Base-by-base conservation (phyloP, 345 rosid species). In the Rhizophora apiculata region DNA sequence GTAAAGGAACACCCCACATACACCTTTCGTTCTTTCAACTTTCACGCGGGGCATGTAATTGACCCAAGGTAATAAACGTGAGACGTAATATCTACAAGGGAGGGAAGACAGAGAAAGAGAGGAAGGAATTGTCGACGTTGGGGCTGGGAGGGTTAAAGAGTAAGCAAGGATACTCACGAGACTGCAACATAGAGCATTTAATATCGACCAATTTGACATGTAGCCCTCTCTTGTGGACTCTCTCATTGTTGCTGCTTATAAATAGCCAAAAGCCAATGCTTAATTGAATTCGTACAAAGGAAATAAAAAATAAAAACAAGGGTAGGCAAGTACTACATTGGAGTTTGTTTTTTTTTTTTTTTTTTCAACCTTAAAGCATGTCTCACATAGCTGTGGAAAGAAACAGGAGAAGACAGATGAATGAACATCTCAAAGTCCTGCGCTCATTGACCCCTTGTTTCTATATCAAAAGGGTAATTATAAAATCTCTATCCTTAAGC, bases 381-480 rank as follows among this genome's bases (percentile, higher is more conserved):
- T 85, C 96, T 72, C 97, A 91, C 78, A 86, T 91, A 69, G 87
- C 94, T 18, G 93, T 93, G 60, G 98, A 93, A 79, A 84, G 98
- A 68, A 91, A 93, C 80, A 86, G 98, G 76, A 91, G 98, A 80
- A 87, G 85, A 61, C 97, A 89, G 82, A 93, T 91, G 96, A 91
- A 93, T 60, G 97, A 93, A 24, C 88, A 93, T 74, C 96, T 93
- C 87, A 89, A 85, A 73, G 84, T 89, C 43, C 80, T 93, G 74
- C 89, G 96, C 54, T 91, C 98, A 71, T 74, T 91, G 65, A 93
- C 98, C 66, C 98, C 98, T 64, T 87, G 86, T 78, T 91, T 91
- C 87, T 93, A 91, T 66, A 87, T 91, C 84, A 91, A 88, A 85
- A 82, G 94, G 90, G 98, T 93, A 87, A 43, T 4, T 11, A 11